Evolutionary conservation across 768 basidiomycete species (phyloP).

Genomic region (Lentinula edodes): DNA sequence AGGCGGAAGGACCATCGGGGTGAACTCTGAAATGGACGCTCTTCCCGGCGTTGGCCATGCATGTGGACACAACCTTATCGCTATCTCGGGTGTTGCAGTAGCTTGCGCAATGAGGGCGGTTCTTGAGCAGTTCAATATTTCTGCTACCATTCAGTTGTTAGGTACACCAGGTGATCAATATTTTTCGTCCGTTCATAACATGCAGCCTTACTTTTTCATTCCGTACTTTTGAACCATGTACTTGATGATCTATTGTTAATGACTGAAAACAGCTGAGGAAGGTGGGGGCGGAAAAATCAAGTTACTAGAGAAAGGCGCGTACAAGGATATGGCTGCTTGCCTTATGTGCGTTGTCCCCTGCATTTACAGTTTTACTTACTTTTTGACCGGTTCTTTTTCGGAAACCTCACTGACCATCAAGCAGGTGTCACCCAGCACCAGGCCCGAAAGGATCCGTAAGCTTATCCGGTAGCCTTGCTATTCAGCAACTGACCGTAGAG

Average conservation of each 20-base stretch:
- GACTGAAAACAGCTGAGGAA: slow-evolving; percentile 56
- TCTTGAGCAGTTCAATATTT: slow-evolving; percentile 53
- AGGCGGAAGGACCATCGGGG: slow-evolving; percentile 66
- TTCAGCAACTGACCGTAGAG: slow-evolving; percentile 56
- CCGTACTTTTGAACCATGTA: neutral
- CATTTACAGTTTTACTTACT: neutral
- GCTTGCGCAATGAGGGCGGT: slow-evolving; percentile 60
- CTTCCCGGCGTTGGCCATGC: slow-evolving; percentile 24
- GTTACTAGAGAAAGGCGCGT: slow-evolving; percentile 67
- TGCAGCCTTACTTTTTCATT: neutral
- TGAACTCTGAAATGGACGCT: slow-evolving; percentile 81
- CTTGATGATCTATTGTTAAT: neutral
- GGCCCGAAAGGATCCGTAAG: slow-evolving; percentile 68
- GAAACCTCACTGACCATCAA: neutral
- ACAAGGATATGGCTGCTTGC: slow-evolving; percentile 72
- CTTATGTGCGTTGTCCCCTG: slow-evolving; percentile 48
- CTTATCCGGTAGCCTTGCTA: slow-evolving; percentile 57
- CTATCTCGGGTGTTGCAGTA: slow-evolving; percentile 67
- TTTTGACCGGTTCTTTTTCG: neutral
- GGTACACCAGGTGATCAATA: slow-evolving; percentile 64
- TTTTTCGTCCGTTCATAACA: neutral
- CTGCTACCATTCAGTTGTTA: slow-evolving; percentile 65
- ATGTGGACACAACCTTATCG: slow-evolving; percentile 74
- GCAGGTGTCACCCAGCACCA: slow-evolving; percentile 78
- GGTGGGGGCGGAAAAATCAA: slow-evolving; percentile 68